Conservation (phyloP, 2,329 filamentous ascomycete genomes). For the Claviceps spartinae region DNA sequence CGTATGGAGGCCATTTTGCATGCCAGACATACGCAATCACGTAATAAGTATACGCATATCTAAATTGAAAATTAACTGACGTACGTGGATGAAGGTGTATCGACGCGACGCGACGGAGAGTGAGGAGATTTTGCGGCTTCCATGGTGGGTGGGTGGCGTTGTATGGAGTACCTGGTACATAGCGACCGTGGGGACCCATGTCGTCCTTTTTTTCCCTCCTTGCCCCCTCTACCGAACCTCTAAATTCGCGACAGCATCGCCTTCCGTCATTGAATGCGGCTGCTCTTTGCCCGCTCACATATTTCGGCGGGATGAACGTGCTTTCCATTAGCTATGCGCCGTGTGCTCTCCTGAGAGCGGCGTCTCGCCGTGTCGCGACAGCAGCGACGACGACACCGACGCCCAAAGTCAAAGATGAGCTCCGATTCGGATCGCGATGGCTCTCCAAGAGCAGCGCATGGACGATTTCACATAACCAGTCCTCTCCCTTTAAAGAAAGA, state of each 20-base stretch:
- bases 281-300: neutral
- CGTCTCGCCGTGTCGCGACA: conserved; percentile 11
- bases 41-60: no score
- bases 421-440: conserved; percentile 5
- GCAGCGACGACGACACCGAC: neutral
- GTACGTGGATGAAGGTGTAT: no score
- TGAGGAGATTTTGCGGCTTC: no score
- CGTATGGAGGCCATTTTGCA: no score
- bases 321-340: conserved; percentile 13
- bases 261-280: neutral
- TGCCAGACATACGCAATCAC: no score
- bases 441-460: conserved; percentile 5
- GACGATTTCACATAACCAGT: neutral
- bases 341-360: conserved; percentile 16
- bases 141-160: no score
- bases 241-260: neutral
- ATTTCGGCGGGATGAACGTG: conserved; percentile 8
- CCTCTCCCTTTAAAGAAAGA: conserved; percentile 1
- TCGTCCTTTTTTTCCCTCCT: neutral
- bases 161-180: no score
- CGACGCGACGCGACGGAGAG: no score
- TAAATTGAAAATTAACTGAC: no score
- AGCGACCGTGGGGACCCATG: neutral
- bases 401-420: neutral
- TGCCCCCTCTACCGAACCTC: neutral